These are phyloP conservation scores for Fraxinus sp. DNA, from an alignment of 305 asterid genomes.

Conservation along the genomic window DNA sequence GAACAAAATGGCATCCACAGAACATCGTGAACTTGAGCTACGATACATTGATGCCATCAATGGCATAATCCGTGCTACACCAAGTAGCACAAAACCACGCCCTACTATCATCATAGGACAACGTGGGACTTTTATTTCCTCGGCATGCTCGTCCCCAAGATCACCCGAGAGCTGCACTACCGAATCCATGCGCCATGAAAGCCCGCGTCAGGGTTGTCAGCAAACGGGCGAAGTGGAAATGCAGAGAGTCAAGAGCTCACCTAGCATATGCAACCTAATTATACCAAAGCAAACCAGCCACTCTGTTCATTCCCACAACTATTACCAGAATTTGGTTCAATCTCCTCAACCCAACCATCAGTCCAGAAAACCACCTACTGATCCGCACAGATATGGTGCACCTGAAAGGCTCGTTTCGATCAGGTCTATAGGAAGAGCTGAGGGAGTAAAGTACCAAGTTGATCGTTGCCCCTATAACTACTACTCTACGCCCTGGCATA, in stretches of 20 bases:
- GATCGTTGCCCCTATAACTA: constrained; percentile 39
- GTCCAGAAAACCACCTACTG: constrained; percentile 36
- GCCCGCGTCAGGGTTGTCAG: constrained; percentile 11
- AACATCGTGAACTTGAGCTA: constrained; percentile 43
- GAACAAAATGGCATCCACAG: constrained; percentile 25
- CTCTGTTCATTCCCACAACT: constrained; percentile 28
- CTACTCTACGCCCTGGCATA: constrained; percentile 34
- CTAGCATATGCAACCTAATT: constrained; percentile 47
- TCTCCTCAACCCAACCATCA: constrained; percentile 26
- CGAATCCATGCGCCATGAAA: constrained; percentile 32
- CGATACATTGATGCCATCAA: constrained; percentile 59
- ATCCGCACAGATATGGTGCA: constrained; percentile 30
- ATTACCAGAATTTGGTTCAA: constrained; percentile 25
- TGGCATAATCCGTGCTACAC: constrained; percentile 41
- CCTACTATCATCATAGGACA: constrained; percentile 18
- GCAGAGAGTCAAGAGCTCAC: constrained; percentile 60
- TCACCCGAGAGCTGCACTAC: constrained; percentile 52
- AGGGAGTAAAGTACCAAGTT: constrained; percentile 46
- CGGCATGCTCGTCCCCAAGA: constrained; percentile 55
- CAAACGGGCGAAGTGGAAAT: constrained; percentile 22
- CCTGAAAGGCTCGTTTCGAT: constrained; percentile 47
- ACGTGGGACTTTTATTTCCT: constrained; percentile 33
- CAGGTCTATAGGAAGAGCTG: constrained; percentile 52
- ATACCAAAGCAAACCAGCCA: constrained; percentile 24
- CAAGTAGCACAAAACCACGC: constrained; percentile 10